Percentiles rank a stretch among this genome's conserved stretches.
Evolutionary conservation across 148 eudicot species (phyloP).

Genomic region (Pharnaceum exiguum): DNA sequence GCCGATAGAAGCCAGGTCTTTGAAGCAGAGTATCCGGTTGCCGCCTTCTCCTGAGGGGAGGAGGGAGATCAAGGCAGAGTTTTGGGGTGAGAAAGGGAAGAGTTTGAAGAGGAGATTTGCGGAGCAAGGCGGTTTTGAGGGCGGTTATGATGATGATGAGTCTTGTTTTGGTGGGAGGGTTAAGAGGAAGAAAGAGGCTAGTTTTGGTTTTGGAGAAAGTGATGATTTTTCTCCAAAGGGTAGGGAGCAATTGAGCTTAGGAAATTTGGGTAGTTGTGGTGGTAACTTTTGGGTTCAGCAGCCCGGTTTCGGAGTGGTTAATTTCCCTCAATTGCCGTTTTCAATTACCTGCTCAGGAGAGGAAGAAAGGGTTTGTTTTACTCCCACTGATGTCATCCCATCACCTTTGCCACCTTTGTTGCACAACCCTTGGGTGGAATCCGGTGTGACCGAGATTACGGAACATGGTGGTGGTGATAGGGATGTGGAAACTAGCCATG

Average conservation of each 20-base stretch:
- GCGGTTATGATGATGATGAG: conserved; percentile 24
- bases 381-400: conserved; percentile 42
- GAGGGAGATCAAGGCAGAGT: conserved; percentile 46
- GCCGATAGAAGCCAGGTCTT: conserved; percentile 33
- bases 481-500: conserved; percentile 37
- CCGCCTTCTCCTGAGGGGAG: conserved; percentile 46
- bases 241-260: conserved; percentile 30
- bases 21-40: conserved; percentile 52
- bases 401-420: conserved; percentile 40
- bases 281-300: conserved; percentile 57
- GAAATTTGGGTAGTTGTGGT: conserved; percentile 51
- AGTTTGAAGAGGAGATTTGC: conserved; percentile 73
- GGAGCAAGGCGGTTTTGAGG: conserved; percentile 40
- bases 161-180: conserved; percentile 24
- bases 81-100: conserved; percentile 60
- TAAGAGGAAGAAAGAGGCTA: conserved; percentile 62
- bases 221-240: conserved; percentile 25
- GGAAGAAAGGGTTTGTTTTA: conserved; percentile 55
- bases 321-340: conserved; percentile 46
- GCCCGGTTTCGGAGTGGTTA: conserved; percentile 35
- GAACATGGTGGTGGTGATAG: conserved; percentile 54
- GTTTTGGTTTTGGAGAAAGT: conserved; percentile 25
- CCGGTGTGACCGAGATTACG: conserved; percentile 41
- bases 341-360: conserved; percentile 64
- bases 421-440: conserved; percentile 57